These are phyloP conservation scores for Ustulina deusta DNA, from an alignment of 2,329 filamentous ascomycete genomes.

Conservation along the genomic window DNA sequence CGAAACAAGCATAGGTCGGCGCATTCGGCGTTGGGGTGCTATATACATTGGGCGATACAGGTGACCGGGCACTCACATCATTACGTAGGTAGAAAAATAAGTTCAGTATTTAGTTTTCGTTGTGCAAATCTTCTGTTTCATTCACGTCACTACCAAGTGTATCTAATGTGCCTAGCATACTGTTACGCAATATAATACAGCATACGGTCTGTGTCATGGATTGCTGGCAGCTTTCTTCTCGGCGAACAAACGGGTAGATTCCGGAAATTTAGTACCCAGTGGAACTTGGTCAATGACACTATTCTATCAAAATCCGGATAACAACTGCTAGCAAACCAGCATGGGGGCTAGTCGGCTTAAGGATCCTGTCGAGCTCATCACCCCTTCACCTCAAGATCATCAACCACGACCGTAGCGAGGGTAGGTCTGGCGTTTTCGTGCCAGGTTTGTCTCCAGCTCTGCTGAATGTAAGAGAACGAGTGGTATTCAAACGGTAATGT, in stretches of 20 bases:
- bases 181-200: too few relatives aligned
- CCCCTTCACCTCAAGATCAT: too few relatives aligned
- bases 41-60: conserved; percentile 26
- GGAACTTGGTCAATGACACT: too few relatives aligned
- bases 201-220: too few relatives aligned
- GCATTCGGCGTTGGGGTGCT: conserved; percentile 36
- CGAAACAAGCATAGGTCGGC: conserved; percentile 35
- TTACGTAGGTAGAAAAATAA: conserved; percentile 15
- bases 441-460: not conserved
- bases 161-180: not conserved
- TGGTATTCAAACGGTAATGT: not conserved
- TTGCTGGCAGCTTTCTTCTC: too few relatives aligned
- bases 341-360: too few relatives aligned
- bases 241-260: too few relatives aligned
- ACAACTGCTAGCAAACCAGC: too few relatives aligned
- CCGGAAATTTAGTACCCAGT: too few relatives aligned
- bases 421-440: too few relatives aligned
- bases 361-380: too few relatives aligned
- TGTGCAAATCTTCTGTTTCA: not conserved
- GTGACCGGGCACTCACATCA: conserved; percentile 2
- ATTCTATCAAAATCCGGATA: too few relatives aligned
- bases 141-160: not conserved
- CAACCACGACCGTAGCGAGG: not conserved
- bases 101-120: not conserved
- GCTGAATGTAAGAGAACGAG: not conserved